Percentiles rank a stretch among this genome's conserved stretches.
phyloP scores from a whole-genome alignment of 2,329 filamentous ascomycete genomes.

The Orbilia ellipsospora region DNA sequence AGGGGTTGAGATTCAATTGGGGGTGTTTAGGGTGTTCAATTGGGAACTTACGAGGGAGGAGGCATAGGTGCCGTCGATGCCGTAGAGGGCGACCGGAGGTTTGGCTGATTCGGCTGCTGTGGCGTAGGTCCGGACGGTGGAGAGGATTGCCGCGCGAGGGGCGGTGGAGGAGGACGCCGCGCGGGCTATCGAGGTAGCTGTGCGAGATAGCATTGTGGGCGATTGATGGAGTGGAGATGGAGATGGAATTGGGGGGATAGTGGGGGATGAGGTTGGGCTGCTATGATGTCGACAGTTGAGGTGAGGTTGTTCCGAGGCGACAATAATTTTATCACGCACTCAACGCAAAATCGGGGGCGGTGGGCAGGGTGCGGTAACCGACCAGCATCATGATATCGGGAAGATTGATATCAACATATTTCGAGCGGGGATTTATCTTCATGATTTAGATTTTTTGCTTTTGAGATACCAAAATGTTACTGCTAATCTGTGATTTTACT shows the following conservation, averaged over 20 bases:
- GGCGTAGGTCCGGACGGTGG: conserved; percentile 75
- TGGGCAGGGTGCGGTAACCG: not conserved
- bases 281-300: conserved; percentile 35
- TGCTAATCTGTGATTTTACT: too few relatives aligned
- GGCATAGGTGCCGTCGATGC: conserved; percentile 97
- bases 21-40: not conserved
- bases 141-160: conserved; percentile 72
- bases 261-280: conserved; percentile 15
- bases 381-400: too few relatives aligned
- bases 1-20: not conserved
- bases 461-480: too few relatives aligned
- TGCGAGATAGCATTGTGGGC: conserved; percentile 50
- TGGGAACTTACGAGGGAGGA: conserved; percentile 85
- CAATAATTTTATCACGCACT: conserved; percentile 42
- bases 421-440: not conserved
- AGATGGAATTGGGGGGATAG: conserved; percentile 9
- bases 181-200: conserved; percentile 54
- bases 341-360: conserved; percentile 26
- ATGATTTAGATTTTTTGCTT: too few relatives aligned
- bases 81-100: conserved; percentile 90
- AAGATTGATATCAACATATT: not conserved
- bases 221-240: not conserved
- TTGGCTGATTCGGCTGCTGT: conserved; percentile 72
- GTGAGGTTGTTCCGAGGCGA: conserved; percentile 47
- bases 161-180: conserved; percentile 66